Conservation (phyloP, 805 yeast genomes). For the Nakazawaea holstii region DNA sequence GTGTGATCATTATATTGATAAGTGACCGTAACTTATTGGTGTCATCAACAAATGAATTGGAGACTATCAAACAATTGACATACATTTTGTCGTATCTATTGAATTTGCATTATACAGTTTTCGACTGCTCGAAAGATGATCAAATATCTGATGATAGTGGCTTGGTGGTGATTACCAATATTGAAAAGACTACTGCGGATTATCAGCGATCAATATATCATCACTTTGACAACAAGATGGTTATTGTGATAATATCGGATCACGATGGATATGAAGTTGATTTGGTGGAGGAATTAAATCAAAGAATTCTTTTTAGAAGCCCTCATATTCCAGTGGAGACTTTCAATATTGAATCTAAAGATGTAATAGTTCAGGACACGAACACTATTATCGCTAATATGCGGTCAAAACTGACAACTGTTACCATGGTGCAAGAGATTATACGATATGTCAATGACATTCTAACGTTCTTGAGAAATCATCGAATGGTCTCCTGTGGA, state of each 20-base stretch:
- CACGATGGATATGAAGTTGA: constrained; percentile 15
- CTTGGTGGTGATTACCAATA: constrained; percentile 13
- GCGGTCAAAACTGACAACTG: constrained; percentile 14
- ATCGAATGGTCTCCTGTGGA: constrained; percentile 49
- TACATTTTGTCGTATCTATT: constrained; percentile 10
- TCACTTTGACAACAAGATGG: constrained; percentile 12
- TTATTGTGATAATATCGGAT: constrained; percentile 19
- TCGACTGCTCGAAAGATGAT: constrained; percentile 6
- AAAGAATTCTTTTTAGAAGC: constrained; percentile 28
- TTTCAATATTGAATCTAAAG: neutral
- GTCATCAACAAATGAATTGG: constrained; percentile 14
- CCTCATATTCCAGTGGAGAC: constrained; percentile 14
- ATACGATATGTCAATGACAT: constrained; percentile 52
- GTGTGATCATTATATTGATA: constrained; percentile 19
- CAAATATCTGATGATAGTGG: constrained; percentile 4
- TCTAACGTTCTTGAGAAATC: constrained; percentile 44
- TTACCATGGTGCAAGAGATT: constrained; percentile 44
- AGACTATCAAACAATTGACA: constrained; percentile 16
- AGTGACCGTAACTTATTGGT: constrained; percentile 23
- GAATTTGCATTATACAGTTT: constrained; percentile 14
- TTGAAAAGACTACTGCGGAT: constrained; percentile 7
- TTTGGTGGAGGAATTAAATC: constrained; percentile 17
- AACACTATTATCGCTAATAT: neutral
- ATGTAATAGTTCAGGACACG: too few species aligned
- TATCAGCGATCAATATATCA: constrained; percentile 1